Evolutionary conservation across 129 eudicot genomes (phyloP).

Genomic region (Flaveria brownii): DNA sequence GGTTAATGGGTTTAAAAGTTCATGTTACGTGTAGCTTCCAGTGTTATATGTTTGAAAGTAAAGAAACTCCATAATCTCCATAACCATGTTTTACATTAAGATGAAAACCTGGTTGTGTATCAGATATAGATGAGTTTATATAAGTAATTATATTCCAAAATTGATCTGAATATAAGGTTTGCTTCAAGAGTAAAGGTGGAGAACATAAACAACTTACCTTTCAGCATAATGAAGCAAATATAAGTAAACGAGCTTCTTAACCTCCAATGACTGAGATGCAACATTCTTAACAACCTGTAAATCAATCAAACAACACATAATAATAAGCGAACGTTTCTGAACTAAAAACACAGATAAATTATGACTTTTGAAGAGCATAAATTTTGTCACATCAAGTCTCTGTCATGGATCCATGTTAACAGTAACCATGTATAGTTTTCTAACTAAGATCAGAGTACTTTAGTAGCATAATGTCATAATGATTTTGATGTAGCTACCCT

Average conservation of each 20-base stretch:
- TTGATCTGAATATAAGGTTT: constrained; percentile 15
- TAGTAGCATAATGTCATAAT: background rate
- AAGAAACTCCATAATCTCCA: constrained; percentile 10
- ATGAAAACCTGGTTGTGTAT: background rate
- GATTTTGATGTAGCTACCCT: background rate
- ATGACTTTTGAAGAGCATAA: constrained; percentile 9
- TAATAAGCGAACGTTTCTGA: constrained; percentile 4
- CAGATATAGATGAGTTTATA: constrained; percentile 11
- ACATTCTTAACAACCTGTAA: constrained; percentile 95
- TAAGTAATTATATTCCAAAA: constrained; percentile 16
- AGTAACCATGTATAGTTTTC: constrained; percentile 2
- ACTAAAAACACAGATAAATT: background rate
- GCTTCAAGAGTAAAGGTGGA: constrained; percentile 20
- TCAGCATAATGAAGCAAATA: constrained; percentile 97
- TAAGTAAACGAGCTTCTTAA: constrained; percentile 96
- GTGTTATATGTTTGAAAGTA: background rate
- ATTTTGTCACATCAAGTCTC: background rate
- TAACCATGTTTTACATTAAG: constrained; percentile 18
- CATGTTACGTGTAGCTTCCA: constrained; percentile 15
- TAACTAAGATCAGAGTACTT: background rate
- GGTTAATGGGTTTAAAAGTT: constrained; percentile 1
- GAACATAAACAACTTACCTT: constrained; percentile 51
- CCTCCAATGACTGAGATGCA: constrained; percentile 92
- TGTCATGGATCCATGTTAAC: background rate
- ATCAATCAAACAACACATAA: constrained; percentile 29